These are phyloP conservation scores for Aspergillus wentii DNA, from an alignment of 495 filamentous ascomycete species.

Conservation along the genomic window DNA sequence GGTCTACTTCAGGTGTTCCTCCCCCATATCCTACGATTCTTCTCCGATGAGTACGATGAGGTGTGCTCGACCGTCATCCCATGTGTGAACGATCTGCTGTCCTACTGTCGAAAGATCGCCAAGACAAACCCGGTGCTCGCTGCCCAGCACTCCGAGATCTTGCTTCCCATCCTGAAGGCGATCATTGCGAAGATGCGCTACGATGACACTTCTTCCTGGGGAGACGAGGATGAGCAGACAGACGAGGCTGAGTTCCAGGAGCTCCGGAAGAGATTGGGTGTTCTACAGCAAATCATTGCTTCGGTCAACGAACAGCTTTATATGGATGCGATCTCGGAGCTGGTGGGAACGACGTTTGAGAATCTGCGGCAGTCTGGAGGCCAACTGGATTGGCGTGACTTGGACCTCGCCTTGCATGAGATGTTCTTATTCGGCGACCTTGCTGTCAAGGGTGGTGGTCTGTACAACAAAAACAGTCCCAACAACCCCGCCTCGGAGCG, in stretches of 20 bases:
- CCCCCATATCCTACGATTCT: conserved; percentile 82
- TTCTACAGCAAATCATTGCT: conserved; percentile 85
- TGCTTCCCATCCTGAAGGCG: conserved; percentile 82
- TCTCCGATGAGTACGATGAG: conserved; percentile 97
- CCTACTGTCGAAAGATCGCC: conserved; percentile 75
- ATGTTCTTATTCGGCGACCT: conserved; percentile 96
- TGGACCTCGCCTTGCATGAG: conserved; percentile 94
- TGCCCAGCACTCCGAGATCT: conserved; percentile 65
- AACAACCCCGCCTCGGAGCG: conserved; percentile 69
- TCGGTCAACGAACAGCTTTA: conserved; percentile 80
- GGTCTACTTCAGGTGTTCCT: conserved; percentile 75
- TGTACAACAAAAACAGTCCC: conserved; percentile 77
- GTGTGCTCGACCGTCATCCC: conserved; percentile 92
- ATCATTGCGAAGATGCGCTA: conserved; percentile 95
- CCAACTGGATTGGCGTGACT: conserved; percentile 86
- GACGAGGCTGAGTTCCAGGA: conserved; percentile 99
- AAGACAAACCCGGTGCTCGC: conserved; percentile 56
- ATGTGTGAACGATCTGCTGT: conserved; percentile 82
- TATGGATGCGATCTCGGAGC: conserved; percentile 73
- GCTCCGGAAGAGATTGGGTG: conserved; percentile 79
- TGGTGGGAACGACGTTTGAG: conserved; percentile 79
- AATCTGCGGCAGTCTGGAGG: conserved; percentile 63
- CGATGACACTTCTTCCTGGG: conserved; percentile 92
- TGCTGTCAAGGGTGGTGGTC: conserved; percentile 74
- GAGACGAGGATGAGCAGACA: conserved; percentile 86